Evolutionary conservation across 1,139 yeast genomes (phyloP).

Genomic region (Pneumocystis wakefieldiae): DNA sequence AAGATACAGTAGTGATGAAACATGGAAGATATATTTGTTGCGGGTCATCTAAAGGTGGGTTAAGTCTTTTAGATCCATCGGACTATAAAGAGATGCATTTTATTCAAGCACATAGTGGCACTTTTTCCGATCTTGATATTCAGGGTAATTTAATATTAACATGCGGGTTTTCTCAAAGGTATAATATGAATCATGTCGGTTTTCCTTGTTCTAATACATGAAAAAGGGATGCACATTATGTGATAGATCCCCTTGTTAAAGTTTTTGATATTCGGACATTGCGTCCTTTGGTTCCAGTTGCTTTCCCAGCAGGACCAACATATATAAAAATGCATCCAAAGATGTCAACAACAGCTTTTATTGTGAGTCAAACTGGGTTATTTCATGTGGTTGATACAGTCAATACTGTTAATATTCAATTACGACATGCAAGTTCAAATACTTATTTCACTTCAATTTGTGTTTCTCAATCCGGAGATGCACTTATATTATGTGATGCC

Average conservation of each 20-base stretch:
- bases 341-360: conserved; percentile 59
- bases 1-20: conserved; percentile 21
- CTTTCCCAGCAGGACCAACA: conserved; percentile 84
- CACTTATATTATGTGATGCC: conserved; percentile 52
- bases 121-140: conserved; percentile 63
- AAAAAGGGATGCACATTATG: conserved; percentile 12
- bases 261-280: conserved; percentile 66
- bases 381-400: conserved; percentile 71
- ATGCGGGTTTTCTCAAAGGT: conserved; percentile 37
- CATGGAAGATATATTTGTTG: conserved; percentile 36
- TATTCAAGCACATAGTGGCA: conserved; percentile 60
- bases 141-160: conserved; percentile 65
- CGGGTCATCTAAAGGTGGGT: conserved; percentile 52
- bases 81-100: conserved; percentile 41
- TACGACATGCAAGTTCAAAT: conserved; percentile 23
- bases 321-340: conserved; percentile 77
- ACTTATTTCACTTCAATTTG: conserved; percentile 44
- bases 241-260: conserved; percentile 69
- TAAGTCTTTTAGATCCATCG: conserved; percentile 65
- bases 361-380: conserved; percentile 66
- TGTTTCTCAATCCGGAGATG: conserved; percentile 70
- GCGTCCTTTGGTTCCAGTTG: conserved; percentile 62
- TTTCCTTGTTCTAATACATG: neutral
- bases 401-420: conserved; percentile 42
- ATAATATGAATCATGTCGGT: neutral